A percentile compares a stretch with the other conserved stretches of the same genome.
phyloP scores from a whole-genome alignment of 805 yeast species.

The Metschnikowia amazonensis region DNA sequence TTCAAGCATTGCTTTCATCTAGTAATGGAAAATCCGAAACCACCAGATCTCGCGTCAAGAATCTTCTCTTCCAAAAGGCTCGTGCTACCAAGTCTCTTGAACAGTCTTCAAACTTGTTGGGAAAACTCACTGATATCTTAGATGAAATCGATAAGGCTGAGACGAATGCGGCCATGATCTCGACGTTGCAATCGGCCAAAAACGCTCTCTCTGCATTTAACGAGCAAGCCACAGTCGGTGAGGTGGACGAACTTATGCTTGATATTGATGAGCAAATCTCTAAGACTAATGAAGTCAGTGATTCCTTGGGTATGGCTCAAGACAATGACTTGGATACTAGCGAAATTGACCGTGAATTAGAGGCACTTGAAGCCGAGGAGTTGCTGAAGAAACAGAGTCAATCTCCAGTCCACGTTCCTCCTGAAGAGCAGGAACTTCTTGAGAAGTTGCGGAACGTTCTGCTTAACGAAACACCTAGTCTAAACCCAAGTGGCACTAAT shows the following conservation, averaged over 20 bases:
- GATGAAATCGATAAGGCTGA: conserved; percentile 36
- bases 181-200: conserved; percentile 26
- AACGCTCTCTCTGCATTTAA: conserved; percentile 28
- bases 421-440: not conserved
- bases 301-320: not conserved
- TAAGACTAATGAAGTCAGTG: conserved; percentile 24
- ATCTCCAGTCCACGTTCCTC: not conserved
- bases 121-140: conserved; percentile 24
- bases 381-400: not conserved
- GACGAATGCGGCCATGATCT: conserved; percentile 23
- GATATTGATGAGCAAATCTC: conserved; percentile 32
- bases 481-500: not conserved
- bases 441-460: conserved; percentile 1
- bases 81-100: conserved; percentile 18
- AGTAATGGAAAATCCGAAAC: conserved; percentile 11
- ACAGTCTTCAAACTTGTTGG: conserved; percentile 15
- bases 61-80: conserved; percentile 17
- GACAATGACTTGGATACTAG: conserved; percentile 18
- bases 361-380: conserved; percentile 5
- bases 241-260: conserved; percentile 24
- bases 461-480: not conserved
- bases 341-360: conserved; percentile 31
- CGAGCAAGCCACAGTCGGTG: conserved; percentile 23
- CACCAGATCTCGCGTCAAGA: conserved; percentile 18
- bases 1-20: conserved; percentile 15